Percentiles rank a stretch among this genome's conserved stretches.
These are phyloP conservation scores for Penicillium hesseltinei DNA, from an alignment of 2,329 filamentous ascomycete species.

Conservation along the genomic window DNA sequence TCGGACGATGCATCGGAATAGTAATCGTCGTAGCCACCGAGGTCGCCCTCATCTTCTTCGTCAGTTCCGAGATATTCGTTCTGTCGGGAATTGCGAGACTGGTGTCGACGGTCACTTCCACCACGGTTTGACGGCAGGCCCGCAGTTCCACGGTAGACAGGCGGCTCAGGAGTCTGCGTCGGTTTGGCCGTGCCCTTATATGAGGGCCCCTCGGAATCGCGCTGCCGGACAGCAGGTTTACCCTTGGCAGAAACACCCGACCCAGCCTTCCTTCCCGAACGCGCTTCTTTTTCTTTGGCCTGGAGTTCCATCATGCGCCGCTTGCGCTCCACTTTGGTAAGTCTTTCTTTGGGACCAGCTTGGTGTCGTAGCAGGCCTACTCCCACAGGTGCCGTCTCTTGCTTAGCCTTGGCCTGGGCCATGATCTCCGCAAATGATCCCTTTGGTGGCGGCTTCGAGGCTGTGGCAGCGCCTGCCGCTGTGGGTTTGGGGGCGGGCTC, in stretches of 20 bases:
- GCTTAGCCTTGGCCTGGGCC: conserved; percentile 56
- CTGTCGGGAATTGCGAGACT: conserved; percentile 28
- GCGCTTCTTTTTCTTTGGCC: conserved; percentile 40
- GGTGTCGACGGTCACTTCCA: conserved; percentile 28
- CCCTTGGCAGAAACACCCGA: conserved; percentile 17
- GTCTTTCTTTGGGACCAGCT: conserved; percentile 51
- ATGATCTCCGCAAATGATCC: conserved; percentile 61
- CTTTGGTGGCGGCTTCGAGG: conserved; percentile 51
- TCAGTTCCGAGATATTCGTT: conserved; percentile 50
- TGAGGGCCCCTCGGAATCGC: conserved; percentile 31
- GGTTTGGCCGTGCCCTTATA: conserved; percentile 43
- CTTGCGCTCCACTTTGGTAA: conserved; percentile 56
- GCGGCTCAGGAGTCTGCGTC: conserved; percentile 23
- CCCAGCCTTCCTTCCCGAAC: conserved; percentile 29
- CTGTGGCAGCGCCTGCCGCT: conserved; percentile 8
- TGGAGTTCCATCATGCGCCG: conserved; percentile 43
- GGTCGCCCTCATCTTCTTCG: conserved; percentile 48
- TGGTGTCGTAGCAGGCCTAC: conserved; percentile 59
- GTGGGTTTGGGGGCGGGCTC: conserved; percentile 14
- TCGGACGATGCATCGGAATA: conserved; percentile 49
- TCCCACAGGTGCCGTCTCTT: conserved; percentile 45
- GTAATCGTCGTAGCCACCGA: conserved; percentile 41
- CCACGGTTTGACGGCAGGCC: conserved; percentile 33
- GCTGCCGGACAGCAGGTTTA: conserved; percentile 31
- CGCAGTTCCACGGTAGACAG: conserved; percentile 45